These are phyloP conservation scores for Bonia amplexicaulis DNA, from an alignment of 176 grass and related monocot genomes.

Conservation along the genomic window DNA sequence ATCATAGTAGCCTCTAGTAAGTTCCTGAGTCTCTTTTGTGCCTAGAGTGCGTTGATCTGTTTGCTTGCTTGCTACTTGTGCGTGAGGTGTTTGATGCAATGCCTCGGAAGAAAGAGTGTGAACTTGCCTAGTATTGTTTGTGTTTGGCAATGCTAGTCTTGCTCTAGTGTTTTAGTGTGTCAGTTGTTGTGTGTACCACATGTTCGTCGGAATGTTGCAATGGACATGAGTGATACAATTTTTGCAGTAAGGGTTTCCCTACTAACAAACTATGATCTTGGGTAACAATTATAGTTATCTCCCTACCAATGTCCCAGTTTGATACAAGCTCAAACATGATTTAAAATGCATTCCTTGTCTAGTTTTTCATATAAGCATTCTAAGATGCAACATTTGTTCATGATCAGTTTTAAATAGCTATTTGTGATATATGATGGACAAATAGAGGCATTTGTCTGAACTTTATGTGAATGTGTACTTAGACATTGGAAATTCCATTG, in stretches of 20 bases:
- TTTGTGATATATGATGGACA: background rate
- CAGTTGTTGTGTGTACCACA: background rate
- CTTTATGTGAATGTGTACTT: background rate
- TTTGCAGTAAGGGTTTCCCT: background rate
- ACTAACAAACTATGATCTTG: background rate
- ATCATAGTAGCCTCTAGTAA: constrained; percentile 28
- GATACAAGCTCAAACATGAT: background rate
- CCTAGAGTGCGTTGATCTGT: background rate
- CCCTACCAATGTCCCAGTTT: background rate
- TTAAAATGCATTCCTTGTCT: background rate
- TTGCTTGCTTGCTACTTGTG: background rate
- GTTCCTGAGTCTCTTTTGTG: background rate
- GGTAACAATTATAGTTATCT: background rate
- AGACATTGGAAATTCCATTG: background rate
- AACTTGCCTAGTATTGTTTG: background rate
- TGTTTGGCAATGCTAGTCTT: background rate
- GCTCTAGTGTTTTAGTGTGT: background rate
- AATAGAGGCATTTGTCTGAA: background rate
- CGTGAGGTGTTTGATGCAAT: background rate
- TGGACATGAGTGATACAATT: background rate
- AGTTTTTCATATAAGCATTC: background rate
- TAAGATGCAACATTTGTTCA: background rate
- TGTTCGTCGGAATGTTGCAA: background rate
- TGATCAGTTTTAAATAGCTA: background rate
- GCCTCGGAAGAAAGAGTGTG: background rate